A percentile compares a stretch with the other conserved stretches of the same genome.
phyloP scores from a whole-genome alignment of 1,284 basidiomycete species.

The Fomitopsis betulina region DNA sequence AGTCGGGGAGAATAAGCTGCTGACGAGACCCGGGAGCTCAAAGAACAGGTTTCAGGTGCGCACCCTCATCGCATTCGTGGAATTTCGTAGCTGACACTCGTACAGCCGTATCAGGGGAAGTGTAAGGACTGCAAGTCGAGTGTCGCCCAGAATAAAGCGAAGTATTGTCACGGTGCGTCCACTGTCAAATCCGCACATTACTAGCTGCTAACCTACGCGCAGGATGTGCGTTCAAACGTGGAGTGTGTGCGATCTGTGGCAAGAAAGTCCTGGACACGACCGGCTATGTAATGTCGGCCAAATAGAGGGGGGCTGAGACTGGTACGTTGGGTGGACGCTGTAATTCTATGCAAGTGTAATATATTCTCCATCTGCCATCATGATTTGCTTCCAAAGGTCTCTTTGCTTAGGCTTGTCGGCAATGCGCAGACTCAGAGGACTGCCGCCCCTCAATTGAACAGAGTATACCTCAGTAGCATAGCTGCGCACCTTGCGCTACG shows the following conservation, averaged over 20 bases:
- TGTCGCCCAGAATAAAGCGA: conserved; percentile 77
- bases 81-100: not conserved
- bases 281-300: conserved; percentile 79
- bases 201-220: conserved; percentile 6
- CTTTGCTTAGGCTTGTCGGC: too few species aligned
- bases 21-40: conserved; percentile 53
- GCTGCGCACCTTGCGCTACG: too few species aligned
- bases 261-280: conserved; percentile 78
- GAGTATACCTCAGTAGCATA: too few species aligned
- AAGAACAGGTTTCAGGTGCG: conserved; percentile 71
- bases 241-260: conserved; percentile 79
- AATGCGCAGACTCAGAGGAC: too few species aligned
- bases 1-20: conserved; percentile 75
- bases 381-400: not conserved
- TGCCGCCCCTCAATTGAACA: too few species aligned
- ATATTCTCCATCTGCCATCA: not conserved
- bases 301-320: conserved; percentile 34
- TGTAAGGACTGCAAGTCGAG: conserved; percentile 82
- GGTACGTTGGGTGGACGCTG: not conserved
- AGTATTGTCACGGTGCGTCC: conserved; percentile 75
- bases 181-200: not conserved
- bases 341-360: conserved; percentile 1
- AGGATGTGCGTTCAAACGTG: conserved; percentile 86
- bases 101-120: conserved; percentile 74
- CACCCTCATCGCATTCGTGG: conserved; percentile 4